Base-by-base conservation (phyloP, 805 yeast species). In the Blastobotrys chiropterorum region DNA sequence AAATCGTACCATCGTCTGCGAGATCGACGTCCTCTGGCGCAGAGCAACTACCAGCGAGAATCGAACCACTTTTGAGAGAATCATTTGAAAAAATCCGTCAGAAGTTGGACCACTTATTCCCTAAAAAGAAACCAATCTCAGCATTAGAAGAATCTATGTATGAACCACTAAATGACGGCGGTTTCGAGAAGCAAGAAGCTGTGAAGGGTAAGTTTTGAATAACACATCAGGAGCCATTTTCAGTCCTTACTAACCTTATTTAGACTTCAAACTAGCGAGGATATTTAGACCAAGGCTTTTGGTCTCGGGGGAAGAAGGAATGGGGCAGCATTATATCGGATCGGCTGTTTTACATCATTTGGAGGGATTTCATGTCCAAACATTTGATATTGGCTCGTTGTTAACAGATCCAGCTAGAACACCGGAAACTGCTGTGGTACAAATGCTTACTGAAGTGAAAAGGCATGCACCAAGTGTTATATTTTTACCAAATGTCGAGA, bases 1-100 rank as follows among this genome's bases (percentile, higher is more conserved):
- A 86, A 62, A 86, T 92, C 52, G 81, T 90, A 21, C 99, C 99
- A 0, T 89, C 97, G 0, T 86, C 96, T 47, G 88, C 96, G 1
- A 76, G 99, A 54, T 85, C 96, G 0, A 77, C 92, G 0, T 80
- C 90, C 0, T 74, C 81, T 6, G 76, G 80, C 1, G 82, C 94
- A 0, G 77, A 85, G 7, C 95, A 97, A 1, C 67, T 94, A 43
- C 97, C 99, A 0, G 80, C 79, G 3, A 78, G 80, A 21, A 68
- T 94, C 21, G 73, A 73, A 46, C 85, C 95, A 1, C 67, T 94
- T 42, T 68, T 94, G 21, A 68, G 73, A n/a, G 61, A 64, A 0
- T 78, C 81, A 47, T 72, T 85, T 44, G 64, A 69, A 1, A 67
- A 67, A 17, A 71, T 86, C 31, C 70, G 75, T 1, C 41, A 39